Conservation (phyloP, 2,329 filamentous ascomycete genomes). For the Venturia oleaginea region DNA sequence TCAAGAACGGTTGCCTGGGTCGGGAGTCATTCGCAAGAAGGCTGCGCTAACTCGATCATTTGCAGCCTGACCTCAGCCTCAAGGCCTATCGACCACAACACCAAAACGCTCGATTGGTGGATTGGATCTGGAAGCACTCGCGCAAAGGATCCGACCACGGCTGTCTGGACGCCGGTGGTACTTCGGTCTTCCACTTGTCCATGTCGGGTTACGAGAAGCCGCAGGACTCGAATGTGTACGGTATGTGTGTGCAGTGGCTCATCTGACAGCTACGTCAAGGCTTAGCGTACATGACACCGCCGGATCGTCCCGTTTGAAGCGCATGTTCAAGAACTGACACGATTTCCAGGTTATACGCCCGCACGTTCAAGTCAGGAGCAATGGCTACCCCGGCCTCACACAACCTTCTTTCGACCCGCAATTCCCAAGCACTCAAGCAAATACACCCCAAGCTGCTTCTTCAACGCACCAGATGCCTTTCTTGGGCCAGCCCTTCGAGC, state of each 20-base stretch:
- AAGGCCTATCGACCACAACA: slow-evolving; percentile 1
- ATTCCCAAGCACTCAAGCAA: slow-evolving; percentile 40
- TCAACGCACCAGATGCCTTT: slow-evolving; percentile 35
- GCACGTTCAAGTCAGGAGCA: slow-evolving; percentile 51
- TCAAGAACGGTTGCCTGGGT: background rate
- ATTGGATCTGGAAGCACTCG: background rate
- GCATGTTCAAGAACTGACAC: slow-evolving; percentile 38
- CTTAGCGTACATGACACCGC: slow-evolving; percentile 19
- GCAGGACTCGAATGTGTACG: slow-evolving; percentile 67
- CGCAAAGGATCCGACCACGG: slow-evolving; percentile 5
- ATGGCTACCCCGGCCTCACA: slow-evolving; percentile 38
- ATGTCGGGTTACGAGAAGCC: slow-evolving; percentile 78
- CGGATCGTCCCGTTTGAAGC: slow-evolving; percentile 25
- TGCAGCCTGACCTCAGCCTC: slow-evolving; percentile 11
- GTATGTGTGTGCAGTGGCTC: slow-evolving; percentile 46
- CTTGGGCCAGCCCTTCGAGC: slow-evolving; percentile 35
- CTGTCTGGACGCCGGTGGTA: background rate
- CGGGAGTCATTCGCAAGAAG: slow-evolving; percentile 1
- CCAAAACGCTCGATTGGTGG: background rate
- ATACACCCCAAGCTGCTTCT: slow-evolving; percentile 39
- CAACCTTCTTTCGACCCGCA: slow-evolving; percentile 41
- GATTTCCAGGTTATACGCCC: slow-evolving; percentile 47
- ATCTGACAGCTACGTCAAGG: slow-evolving; percentile 22
- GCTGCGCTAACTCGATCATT: background rate
- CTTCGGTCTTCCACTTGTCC: slow-evolving; percentile 29